These are phyloP conservation scores for Aspergillus olivimuriae DNA, from an alignment of 495 filamentous ascomycete genomes.

Conservation along the genomic window DNA sequence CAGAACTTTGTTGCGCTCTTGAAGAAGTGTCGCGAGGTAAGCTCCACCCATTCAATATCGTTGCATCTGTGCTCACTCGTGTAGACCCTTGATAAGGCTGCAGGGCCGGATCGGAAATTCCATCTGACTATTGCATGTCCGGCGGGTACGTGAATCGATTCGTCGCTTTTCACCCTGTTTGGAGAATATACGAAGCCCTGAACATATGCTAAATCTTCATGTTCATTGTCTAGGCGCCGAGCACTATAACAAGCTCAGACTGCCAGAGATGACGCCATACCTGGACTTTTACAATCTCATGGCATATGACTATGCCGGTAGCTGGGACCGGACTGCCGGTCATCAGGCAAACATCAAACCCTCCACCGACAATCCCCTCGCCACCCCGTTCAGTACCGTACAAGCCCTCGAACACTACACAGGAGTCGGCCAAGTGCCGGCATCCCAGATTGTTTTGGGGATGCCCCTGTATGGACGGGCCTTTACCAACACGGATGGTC, in stretches of 20 bases:
- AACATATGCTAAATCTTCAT: background rate
- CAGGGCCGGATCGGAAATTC: constrained; percentile 52
- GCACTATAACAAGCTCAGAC: constrained; percentile 63
- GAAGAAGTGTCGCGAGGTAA: constrained; percentile 50
- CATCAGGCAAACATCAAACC: constrained; percentile 75
- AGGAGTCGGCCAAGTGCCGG: constrained; percentile 46
- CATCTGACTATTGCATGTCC: constrained; percentile 70
- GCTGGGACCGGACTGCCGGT: constrained; percentile 67
- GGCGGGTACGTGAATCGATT: constrained; percentile 22
- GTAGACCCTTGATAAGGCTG: constrained; percentile 56
- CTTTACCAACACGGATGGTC: constrained; percentile 68
- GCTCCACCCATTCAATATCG: background rate
- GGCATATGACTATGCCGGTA: constrained; percentile 76
- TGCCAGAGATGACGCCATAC: constrained; percentile 63
- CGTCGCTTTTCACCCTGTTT: background rate
- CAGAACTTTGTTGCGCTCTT: constrained; percentile 66
- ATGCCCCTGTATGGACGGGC: constrained; percentile 86
- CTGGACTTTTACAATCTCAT: constrained; percentile 80
- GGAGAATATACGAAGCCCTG: background rate
- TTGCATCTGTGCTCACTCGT: no score
- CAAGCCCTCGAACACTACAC: constrained; percentile 56
- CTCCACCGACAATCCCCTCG: constrained; percentile 43
- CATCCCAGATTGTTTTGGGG: constrained; percentile 72
- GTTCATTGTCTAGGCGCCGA: constrained; percentile 26
- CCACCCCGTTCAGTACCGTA: constrained; percentile 51